Percentiles rank a stretch among this genome's conserved stretches.
Evolutionary conservation across 2,329 filamentous ascomycete genomes (phyloP).

Genomic region (Neopestalotiopsis sp.): DNA sequence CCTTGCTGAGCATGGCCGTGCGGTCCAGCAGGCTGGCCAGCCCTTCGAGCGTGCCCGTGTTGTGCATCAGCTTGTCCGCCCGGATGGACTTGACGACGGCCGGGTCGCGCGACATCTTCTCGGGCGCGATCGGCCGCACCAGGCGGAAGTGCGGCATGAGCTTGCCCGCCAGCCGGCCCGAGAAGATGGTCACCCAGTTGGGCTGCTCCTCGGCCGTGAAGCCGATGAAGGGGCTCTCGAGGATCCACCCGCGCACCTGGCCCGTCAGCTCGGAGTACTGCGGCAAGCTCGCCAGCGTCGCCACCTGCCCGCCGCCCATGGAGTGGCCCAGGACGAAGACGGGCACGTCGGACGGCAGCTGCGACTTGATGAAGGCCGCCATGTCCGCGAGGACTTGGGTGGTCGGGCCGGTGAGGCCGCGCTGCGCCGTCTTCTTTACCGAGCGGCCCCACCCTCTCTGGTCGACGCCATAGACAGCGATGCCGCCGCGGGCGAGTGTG

Average conservation of each 20-base stretch:
- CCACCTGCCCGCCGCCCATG: slow-evolving; percentile 83
- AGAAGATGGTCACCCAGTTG: slow-evolving; percentile 62
- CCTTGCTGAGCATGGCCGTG: slow-evolving; percentile 62
- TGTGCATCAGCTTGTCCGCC: slow-evolving; percentile 75
- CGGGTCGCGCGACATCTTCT: slow-evolving; percentile 70
- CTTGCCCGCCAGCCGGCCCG: slow-evolving; percentile 70
- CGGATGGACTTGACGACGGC: slow-evolving; percentile 64
- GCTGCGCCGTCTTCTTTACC: slow-evolving; percentile 63
- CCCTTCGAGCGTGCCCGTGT: slow-evolving; percentile 85
- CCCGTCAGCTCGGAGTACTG: slow-evolving; percentile 58
- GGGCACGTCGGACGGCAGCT: slow-evolving; percentile 58
- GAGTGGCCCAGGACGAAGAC: slow-evolving; percentile 89
- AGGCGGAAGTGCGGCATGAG: slow-evolving; percentile 73
- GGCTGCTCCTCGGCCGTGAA: slow-evolving; percentile 72
- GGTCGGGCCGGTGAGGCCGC: slow-evolving; percentile 77
- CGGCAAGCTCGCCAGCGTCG: slow-evolving; percentile 62
- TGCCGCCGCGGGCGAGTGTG: slow-evolving; percentile 70
- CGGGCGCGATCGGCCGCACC: slow-evolving; percentile 66
- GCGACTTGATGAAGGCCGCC: slow-evolving; percentile 71
- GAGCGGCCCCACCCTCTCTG: slow-evolving; percentile 89
- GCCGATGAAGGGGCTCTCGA: slow-evolving; percentile 80
- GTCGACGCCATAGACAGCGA: slow-evolving; percentile 80
- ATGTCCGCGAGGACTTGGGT: slow-evolving; percentile 76
- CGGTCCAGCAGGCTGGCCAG: slow-evolving; percentile 79
- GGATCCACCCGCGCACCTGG: slow-evolving; percentile 73